These are phyloP conservation scores for Penicillium soppii DNA, from an alignment of 495 filamentous ascomycete genomes.

Conservation along the genomic window DNA sequence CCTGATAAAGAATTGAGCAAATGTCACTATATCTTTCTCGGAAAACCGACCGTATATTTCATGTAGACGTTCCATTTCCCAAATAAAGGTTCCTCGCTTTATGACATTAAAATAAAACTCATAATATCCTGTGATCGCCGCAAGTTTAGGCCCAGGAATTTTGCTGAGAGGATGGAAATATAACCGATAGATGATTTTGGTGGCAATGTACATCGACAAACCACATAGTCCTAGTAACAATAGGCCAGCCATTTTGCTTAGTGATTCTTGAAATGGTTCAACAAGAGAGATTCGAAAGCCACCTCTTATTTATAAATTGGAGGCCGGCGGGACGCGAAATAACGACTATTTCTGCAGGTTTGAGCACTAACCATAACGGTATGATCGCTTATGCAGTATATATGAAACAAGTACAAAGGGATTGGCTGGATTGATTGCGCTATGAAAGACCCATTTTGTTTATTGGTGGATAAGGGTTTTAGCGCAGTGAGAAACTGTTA, in stretches of 20 bases:
- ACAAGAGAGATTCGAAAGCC: background rate
- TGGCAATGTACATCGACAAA: constrained; percentile 7
- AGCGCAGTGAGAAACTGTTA: background rate
- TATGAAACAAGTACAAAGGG: background rate
- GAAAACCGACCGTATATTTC: constrained; percentile 42
- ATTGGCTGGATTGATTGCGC: background rate
- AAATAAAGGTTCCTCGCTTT: constrained; percentile 35
- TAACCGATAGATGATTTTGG: constrained; percentile 41
- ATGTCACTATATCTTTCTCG: background rate
- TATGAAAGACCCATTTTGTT: background rate
- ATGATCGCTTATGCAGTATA: background rate
- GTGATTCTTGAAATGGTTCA: background rate
- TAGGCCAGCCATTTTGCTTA: constrained; percentile 4
- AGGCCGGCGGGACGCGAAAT: background rate
- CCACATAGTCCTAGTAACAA: constrained; percentile 11
- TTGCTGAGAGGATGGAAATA: constrained; percentile 49
- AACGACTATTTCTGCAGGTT: background rate
- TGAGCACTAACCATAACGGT: background rate
- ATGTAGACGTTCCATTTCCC: constrained; percentile 46
- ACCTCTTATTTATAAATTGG: background rate
- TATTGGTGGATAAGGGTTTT: background rate
- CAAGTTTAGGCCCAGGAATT: constrained; percentile 45
- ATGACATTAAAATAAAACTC: constrained; percentile 52
- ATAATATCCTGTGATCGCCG: constrained; percentile 48
- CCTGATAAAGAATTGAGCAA: constrained; percentile 25